Base-by-base conservation (phyloP, 441 rosid genomes). In the Metrosideros polymorpha region DNA sequence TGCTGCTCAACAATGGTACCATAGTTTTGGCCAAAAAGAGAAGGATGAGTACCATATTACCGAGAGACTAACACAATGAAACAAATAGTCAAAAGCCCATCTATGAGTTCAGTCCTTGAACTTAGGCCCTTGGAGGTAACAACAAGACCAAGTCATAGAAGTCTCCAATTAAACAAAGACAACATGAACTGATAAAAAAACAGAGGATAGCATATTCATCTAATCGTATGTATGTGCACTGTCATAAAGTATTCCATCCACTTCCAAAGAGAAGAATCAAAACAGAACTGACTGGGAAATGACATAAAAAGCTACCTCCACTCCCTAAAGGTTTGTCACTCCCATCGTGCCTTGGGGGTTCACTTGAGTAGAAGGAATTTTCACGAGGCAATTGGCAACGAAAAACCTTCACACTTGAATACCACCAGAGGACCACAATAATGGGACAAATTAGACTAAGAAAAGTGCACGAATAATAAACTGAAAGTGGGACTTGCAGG, bases 311-410 rank as follows among this genome's bases (percentile, higher is more conserved):
- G 53, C 47, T 93, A 97, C 98, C 97, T 93, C 98, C 98, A 87
- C 84, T 63, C 50, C 89, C 88, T 77, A 91, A 87, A 83, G 98
- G 95, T 86, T 87, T 88, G 85, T 92, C 96, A 50, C 90, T 90
- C 52, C 93, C 96, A 86, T 95, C 87, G 19, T 86, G 85, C 85
- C 88, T 89, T 5, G 99, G 97, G 76, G 95, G 90, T 83, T 95
- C 95, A 82, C 94, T 93, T 77, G 96, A 92, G 93, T 97, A 96
- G 91, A 91, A 96, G 54, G 92, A 90, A 92, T 96, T 96, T 45
- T 52, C 84, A 19, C 85, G 93, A 87, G 98, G 94, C 88, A 97
- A 89, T 79, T 97, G 99, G 91, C 97, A 94, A 32, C 97, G 94
- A 32, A 94, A 95, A 29, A 94, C 95, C 96, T 97, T 97, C 87